Percentiles rank a stretch among this genome's conserved stretches.
These are phyloP conservation scores for Colletotrichum sojae DNA, from an alignment of 2,329 filamentous ascomycete species.

Conservation along the genomic window DNA sequence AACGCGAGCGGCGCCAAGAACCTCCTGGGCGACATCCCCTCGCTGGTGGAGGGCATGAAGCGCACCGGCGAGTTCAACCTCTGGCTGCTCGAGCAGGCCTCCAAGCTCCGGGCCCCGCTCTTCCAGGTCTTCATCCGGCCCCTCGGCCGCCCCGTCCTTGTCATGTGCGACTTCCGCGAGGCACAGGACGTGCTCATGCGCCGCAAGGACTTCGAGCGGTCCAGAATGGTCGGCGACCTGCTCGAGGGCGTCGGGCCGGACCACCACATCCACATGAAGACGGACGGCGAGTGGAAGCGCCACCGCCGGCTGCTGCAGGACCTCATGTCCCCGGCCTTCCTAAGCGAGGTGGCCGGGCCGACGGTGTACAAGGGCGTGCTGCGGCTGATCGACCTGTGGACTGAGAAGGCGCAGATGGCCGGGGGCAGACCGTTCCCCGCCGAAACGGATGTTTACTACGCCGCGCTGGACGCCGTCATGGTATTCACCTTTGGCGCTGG, in stretches of 20 bases:
- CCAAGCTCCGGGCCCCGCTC: slow-evolving; percentile 56
- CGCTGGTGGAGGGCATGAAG: slow-evolving; percentile 53
- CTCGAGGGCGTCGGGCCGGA: slow-evolving; percentile 51
- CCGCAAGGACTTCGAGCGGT: slow-evolving; percentile 60
- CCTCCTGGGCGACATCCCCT: slow-evolving; percentile 60
- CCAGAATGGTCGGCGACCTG: slow-evolving; percentile 45
- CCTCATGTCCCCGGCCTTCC: slow-evolving; percentile 54
- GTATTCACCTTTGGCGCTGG: slow-evolving; percentile 47
- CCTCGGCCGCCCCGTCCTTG: slow-evolving; percentile 57
- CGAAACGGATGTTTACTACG: slow-evolving; percentile 48
- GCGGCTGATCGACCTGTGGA: slow-evolving; percentile 52
- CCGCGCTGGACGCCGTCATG: slow-evolving; percentile 51
- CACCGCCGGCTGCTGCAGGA: slow-evolving; percentile 54
- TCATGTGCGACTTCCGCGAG: slow-evolving; percentile 55
- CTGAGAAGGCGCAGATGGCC: slow-evolving; percentile 49
- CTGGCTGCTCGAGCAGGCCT: slow-evolving; percentile 29
- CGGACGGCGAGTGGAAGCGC: slow-evolving; percentile 49
- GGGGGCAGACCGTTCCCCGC: slow-evolving; percentile 49
- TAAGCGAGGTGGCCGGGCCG: slow-evolving; percentile 50
- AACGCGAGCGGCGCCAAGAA: slow-evolving; percentile 51
- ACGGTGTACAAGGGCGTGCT: slow-evolving; percentile 49
- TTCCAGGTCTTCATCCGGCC: slow-evolving; percentile 63
- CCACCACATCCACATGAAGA: slow-evolving; percentile 51
- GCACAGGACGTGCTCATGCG: slow-evolving; percentile 60
- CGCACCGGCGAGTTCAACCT: slow-evolving; percentile 41